A percentile compares a stretch with the other conserved stretches of the same genome.
These are phyloP conservation scores for Podochytrium sp. DNA, from an alignment of 192 early-diverging fungal species.

Conservation along the genomic window DNA sequence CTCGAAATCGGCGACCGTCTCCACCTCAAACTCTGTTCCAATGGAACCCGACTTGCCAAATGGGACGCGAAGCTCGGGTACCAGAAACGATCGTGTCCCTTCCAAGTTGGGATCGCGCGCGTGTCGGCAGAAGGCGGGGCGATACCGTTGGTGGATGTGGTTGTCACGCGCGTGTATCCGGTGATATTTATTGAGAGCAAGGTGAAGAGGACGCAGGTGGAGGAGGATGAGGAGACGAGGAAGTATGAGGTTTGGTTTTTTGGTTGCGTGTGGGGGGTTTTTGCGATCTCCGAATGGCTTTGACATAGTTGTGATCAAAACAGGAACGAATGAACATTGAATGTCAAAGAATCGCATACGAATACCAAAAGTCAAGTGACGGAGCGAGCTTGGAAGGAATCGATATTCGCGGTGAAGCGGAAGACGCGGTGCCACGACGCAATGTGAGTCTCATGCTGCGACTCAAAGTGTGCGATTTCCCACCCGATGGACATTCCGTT, in stretches of 20 bases:
- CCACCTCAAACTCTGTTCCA: conserved; percentile 51
- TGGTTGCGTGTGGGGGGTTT: background rate
- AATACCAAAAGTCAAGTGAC: background rate
- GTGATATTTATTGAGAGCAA: conserved; percentile 52
- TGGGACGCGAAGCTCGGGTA: conserved; percentile 73
- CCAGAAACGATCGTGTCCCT: conserved; percentile 27
- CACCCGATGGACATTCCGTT: background rate
- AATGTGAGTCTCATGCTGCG: conserved; percentile 6
- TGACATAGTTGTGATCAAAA: too few species aligned
- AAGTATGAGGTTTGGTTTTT: conserved; percentile 19
- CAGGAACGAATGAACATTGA: background rate
- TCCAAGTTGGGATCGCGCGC: conserved; percentile 38
- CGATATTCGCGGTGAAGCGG: background rate
- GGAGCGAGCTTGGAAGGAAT: background rate
- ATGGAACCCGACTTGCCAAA: conserved; percentile 55
- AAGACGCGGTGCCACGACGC: conserved; percentile 4
- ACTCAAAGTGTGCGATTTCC: conserved; percentile 20
- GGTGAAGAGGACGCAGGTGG: conserved; percentile 48
- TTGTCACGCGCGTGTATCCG: conserved; percentile 61
- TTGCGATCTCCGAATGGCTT: too few species aligned
- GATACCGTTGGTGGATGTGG: conserved; percentile 63
- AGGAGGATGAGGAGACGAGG: conserved; percentile 48
- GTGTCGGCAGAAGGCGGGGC: conserved; percentile 59
- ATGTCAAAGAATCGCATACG: background rate
- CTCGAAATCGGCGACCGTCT: conserved; percentile 41